Conservation (phyloP, 2,329 filamentous ascomycete species). For the Aurifilum marmelostoma region DNA sequence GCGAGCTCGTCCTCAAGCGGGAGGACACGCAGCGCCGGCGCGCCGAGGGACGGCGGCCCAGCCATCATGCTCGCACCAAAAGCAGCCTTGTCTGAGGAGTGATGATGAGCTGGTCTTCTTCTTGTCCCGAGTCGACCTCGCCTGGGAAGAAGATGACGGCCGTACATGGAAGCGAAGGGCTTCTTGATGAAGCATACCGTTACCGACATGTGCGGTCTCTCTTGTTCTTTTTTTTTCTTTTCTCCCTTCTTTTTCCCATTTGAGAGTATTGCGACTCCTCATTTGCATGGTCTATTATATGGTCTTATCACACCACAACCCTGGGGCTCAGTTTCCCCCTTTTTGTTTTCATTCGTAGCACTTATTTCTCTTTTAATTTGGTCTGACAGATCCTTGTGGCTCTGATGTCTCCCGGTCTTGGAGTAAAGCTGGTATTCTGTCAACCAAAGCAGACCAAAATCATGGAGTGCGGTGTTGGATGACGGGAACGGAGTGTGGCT, state of each 20-base stretch:
- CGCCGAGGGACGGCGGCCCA: slow-evolving; percentile 52
- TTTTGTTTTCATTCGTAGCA: slow-evolving; percentile 22
- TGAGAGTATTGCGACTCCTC: not conserved
- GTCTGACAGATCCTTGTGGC: slow-evolving; percentile 6
- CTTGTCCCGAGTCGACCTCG: slow-evolving; percentile 2
- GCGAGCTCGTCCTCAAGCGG: slow-evolving; percentile 66
- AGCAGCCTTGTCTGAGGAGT: slow-evolving; percentile 42
- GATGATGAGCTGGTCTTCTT: slow-evolving; percentile 23
- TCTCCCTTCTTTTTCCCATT: not conserved
- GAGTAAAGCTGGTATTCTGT: not conserved
- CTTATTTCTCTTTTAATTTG: slow-evolving; percentile 15
- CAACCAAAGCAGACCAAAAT: slow-evolving; percentile 11
- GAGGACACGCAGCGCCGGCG: slow-evolving; percentile 63
- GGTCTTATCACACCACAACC: slow-evolving; percentile 4
- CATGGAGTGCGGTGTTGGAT: slow-evolving; percentile 10
- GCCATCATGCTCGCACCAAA: slow-evolving; percentile 57
- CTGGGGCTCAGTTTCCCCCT: not conserved
- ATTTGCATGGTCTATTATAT: slow-evolving; percentile 3
- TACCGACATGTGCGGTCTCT: not conserved
- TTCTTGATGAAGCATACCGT: slow-evolving; percentile 4
- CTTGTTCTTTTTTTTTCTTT: not conserved
- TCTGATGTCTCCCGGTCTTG: not conserved
- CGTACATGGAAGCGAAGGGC: slow-evolving; percentile 16
- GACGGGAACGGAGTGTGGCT: not conserved
- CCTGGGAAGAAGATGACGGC: slow-evolving; percentile 23